Evolutionary conservation across 768 basidiomycete genomes (phyloP).

Genomic region (Collybiopsis luxurians): DNA sequence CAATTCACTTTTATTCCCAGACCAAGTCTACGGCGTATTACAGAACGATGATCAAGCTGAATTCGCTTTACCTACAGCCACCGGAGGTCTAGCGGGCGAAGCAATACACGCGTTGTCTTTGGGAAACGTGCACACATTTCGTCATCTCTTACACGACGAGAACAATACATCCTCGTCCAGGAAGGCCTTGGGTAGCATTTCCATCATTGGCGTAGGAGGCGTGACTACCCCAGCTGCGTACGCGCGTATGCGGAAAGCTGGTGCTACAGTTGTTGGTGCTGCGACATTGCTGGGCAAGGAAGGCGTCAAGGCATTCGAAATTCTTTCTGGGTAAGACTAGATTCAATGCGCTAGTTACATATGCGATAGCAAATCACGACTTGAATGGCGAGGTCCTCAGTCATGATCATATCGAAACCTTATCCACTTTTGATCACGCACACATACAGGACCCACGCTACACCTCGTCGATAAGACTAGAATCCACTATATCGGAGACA

Average conservation of each 20-base stretch:
- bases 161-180: constrained; percentile 14
- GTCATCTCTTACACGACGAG: constrained; percentile 39
- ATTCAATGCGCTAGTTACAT: too few relatives aligned
- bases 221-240: constrained; percentile 61
- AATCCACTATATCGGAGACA: too few relatives aligned
- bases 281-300: constrained; percentile 52
- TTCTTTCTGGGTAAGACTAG: constrained; percentile 28
- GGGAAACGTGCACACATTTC: constrained; percentile 72
- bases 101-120: constrained; percentile 72
- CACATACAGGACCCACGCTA: too few relatives aligned
- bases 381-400: too few relatives aligned
- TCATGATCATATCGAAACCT: too few relatives aligned
- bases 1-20: constrained; percentile 58
- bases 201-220: constrained; percentile 81
- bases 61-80: constrained; percentile 61
- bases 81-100: constrained; percentile 79
- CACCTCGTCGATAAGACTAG: too few relatives aligned
- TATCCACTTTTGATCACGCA: too few relatives aligned
- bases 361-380: too few relatives aligned
- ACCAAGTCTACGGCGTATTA: constrained; percentile 37
- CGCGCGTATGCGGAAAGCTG: constrained; percentile 68
- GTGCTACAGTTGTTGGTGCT: constrained; percentile 68
- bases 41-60: background rate
- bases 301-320: constrained; percentile 53
- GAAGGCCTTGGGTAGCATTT: constrained; percentile 43